These are phyloP conservation scores for Solanum corneliomulleri DNA, from an alignment of 257 asterid species.

Conservation along the genomic window DNA sequence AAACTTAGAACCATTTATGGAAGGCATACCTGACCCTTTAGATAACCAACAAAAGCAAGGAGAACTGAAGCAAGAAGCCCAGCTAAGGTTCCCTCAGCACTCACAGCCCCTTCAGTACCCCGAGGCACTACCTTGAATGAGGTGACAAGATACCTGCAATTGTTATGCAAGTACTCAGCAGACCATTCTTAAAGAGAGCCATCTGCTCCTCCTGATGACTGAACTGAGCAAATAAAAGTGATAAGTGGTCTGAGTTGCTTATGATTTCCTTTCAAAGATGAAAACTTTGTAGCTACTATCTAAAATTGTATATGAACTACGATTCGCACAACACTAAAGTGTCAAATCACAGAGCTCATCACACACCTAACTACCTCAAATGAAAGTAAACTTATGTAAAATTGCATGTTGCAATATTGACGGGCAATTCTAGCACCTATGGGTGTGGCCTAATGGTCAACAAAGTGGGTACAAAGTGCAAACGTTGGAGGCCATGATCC, in stretches of 20 bases:
- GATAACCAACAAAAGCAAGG: conserved; percentile 62
- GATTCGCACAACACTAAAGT: background rate
- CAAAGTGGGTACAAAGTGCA: background rate
- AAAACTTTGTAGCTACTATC: background rate
- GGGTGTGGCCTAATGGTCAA: background rate
- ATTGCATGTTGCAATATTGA: background rate
- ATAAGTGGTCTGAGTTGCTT: background rate
- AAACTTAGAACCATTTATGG: background rate
- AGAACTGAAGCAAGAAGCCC: conserved; percentile 78
- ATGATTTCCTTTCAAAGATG: background rate
- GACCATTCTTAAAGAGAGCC: background rate
- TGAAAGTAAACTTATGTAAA: background rate
- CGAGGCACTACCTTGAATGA: conserved; percentile 87
- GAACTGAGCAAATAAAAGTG: background rate
- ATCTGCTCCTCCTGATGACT: background rate
- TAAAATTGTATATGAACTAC: background rate
- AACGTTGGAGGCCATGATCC: background rate
- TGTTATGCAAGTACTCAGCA: background rate
- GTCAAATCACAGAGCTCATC: background rate
- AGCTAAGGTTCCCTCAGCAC: conserved; percentile 84
- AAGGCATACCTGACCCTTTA: conserved; percentile 48
- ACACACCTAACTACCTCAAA: background rate
- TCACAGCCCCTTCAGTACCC: conserved; percentile 98
- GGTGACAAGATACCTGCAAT: conserved; percentile 72
- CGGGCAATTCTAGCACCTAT: background rate